Evolutionary conservation across 1,139 yeast species (phyloP), one percentile per base, ranked within the genome.

Genomic region (Scheffersomyces lignicola): DNA sequence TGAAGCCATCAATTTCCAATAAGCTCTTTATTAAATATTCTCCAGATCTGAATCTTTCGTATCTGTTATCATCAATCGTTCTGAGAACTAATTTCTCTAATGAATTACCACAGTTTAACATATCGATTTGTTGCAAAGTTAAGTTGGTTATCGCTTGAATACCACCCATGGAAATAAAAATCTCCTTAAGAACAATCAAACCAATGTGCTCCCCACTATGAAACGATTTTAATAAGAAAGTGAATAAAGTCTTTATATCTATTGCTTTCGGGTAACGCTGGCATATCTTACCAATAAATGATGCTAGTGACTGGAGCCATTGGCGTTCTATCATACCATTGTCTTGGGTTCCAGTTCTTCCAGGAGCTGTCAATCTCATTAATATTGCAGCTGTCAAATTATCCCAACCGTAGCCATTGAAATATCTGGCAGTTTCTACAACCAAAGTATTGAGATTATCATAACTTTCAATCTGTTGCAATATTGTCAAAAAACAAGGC

Each of bases 391-490:
- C 80, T 2, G 92, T 83, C 28, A 90, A 62, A 2, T 80, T 85
- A 55, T 90, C 97, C 90, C 95, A 89, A 0, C 90, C 92, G 52
- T 84, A 82, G 7, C 67, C 73, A 37, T 83, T 84, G 55, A 89
- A 87, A 49, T 80, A 84, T 31, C 82, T 68, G 0, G 96, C 90
- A 2, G 95, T 80, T 37, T 83, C 85, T 8, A 88, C 90, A 9
- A 92, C 81, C 38, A 89, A 67, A 30, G 78, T 80, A 36, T 82
- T 87, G 45, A 89, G 75, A 53, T 89, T 92, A 53, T 86, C 96
- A 53, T 92, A 94, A 63, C 95, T 88, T 56, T 94, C 98, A 41
- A 92, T 80, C 50, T 83, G 90, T 37, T 76, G 78, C 18, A 83
- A 65, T 26, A 82, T 70, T 1, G 84, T 75, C 26, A 72, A 59